Percentiles rank a stretch among this genome's conserved stretches.
These are phyloP conservation scores for Hamamelis virginiana DNA, from an alignment of 164 flowering plant genomes.

Conservation along the genomic window DNA sequence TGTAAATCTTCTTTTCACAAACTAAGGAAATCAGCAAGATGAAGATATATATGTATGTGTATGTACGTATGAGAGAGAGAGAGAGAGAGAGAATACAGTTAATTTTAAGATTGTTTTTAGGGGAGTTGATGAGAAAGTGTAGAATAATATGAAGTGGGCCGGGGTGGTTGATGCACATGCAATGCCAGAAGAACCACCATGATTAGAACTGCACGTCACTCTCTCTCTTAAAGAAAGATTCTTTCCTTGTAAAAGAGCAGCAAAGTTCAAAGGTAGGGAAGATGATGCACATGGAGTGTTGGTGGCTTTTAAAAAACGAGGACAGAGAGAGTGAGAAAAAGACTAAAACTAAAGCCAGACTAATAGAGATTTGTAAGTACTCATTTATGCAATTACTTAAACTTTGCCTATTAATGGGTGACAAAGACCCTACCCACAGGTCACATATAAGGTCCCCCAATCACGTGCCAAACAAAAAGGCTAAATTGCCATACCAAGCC, in stretches of 20 bases:
- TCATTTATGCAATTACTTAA: slow-evolving; percentile 13
- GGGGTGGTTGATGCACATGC: slow-evolving; percentile 57
- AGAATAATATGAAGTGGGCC: slow-evolving; percentile 44
- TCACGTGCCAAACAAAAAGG: slow-evolving; percentile 23
- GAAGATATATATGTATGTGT: background rate
- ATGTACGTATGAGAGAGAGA: slow-evolving; percentile 10
- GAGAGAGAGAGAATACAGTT: background rate
- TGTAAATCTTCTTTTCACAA: background rate
- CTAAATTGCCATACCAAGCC: slow-evolving; percentile 1
- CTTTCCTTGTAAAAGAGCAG: slow-evolving; percentile 33
- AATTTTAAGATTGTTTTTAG: slow-evolving; percentile 4
- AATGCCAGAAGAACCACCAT: slow-evolving; percentile 62
- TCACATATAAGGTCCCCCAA: slow-evolving; percentile 4
- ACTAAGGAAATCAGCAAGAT: background rate
- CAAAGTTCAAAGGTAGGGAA: slow-evolving; percentile 19
- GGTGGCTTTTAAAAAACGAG: slow-evolving; percentile 10
- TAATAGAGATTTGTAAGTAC: slow-evolving; percentile 10
- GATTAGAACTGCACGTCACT: slow-evolving; percentile 51
- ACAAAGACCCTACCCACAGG: slow-evolving; percentile 17
- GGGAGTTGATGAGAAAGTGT: slow-evolving; percentile 8
- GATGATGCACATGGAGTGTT: slow-evolving; percentile 58
- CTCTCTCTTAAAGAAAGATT: slow-evolving; percentile 33
- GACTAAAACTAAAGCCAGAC: slow-evolving; percentile 16
- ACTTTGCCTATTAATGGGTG: slow-evolving; percentile 26
- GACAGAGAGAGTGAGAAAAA: background rate